Evolutionary conservation across 768 basidiomycete species (phyloP), one percentile per base, ranked within the genome.

Genomic region (Sutorius australiensis): DNA sequence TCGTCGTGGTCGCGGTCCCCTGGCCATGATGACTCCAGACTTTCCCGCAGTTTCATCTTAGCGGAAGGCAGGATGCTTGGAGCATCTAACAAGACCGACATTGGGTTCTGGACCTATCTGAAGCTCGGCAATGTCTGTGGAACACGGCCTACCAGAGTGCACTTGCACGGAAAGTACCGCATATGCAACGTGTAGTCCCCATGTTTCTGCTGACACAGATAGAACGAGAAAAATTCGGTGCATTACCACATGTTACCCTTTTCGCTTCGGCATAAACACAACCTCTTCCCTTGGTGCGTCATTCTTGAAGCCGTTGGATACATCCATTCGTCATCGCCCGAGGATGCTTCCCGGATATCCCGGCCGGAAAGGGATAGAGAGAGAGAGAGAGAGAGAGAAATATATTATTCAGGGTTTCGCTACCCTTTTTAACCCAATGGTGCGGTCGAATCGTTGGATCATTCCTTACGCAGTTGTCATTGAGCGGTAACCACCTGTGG

Each of bases 381-480:
- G 74, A 13, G 73, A 77, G 77, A 65, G 52, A 67, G 38, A 62
- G 74, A 13, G 73, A 77, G 77, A 77, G 65, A 38, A 73, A 67
- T 24, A 68, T 10, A 11, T 24, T 21, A 21, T 6, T 24, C 14
- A 33, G 14, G 14, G n/a, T 24, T 65, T 28, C 5, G 40, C 11
- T 38, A 13, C 34, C 31, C 21, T 9, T n/a, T 11, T 11, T 5
- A 12, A 3, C 34, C 37, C 44, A 47, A 50, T 56, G 69, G 70
- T 5, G 69, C 80, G 9, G 83, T 87, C 27, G 86, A 85, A 50
- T 78, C 80, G 78, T 82, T 11, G 10, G 17, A 5, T 14, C 14
- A 2, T 32, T 32, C 8, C n/a, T 32, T 17, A 14, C 31, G 10
- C 21, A 13, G 13, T 45, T 9, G 8, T 21, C 31, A 14, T 14